Conservation (phyloP, 306 rosid species). For the Quercus glauca region DNA sequence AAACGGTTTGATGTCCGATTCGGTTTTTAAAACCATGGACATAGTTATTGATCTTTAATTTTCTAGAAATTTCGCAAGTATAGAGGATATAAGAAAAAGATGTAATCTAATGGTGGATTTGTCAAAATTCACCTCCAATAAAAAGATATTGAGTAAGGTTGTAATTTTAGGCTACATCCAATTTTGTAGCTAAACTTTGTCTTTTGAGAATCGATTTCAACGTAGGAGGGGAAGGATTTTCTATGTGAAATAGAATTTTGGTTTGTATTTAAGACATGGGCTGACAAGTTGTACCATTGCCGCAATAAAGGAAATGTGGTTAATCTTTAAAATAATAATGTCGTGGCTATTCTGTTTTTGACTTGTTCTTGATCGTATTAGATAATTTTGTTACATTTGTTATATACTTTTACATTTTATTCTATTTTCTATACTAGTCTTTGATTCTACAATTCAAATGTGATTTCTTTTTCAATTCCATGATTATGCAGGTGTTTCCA, state of each 20-base stretch:
- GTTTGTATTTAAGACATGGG: background rate
- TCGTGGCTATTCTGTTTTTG: background rate
- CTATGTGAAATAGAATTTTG: background rate
- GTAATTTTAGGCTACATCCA: too few species aligned
- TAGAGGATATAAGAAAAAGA: too few species aligned
- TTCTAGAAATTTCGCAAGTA: too few species aligned
- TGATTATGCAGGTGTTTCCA: constrained; percentile 54
- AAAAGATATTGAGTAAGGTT: too few species aligned
- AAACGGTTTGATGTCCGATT: too few species aligned
- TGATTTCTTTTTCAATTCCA: background rate
- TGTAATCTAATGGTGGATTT: too few species aligned
- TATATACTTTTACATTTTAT: background rate
- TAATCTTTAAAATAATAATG: background rate
- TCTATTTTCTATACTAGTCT: background rate
- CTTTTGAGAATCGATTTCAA: background rate
- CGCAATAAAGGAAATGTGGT: background rate
- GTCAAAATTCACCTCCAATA: too few species aligned
- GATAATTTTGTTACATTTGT: background rate
- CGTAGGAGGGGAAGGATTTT: background rate
- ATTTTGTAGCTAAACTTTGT: too few species aligned
- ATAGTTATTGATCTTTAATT: too few species aligned
- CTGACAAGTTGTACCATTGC: background rate
- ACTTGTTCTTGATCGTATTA: background rate
- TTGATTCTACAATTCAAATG: background rate
- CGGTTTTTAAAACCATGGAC: too few species aligned